Base-by-base conservation (phyloP, 768 basidiomycete species). In the Rhizopogon roseolus region DNA sequence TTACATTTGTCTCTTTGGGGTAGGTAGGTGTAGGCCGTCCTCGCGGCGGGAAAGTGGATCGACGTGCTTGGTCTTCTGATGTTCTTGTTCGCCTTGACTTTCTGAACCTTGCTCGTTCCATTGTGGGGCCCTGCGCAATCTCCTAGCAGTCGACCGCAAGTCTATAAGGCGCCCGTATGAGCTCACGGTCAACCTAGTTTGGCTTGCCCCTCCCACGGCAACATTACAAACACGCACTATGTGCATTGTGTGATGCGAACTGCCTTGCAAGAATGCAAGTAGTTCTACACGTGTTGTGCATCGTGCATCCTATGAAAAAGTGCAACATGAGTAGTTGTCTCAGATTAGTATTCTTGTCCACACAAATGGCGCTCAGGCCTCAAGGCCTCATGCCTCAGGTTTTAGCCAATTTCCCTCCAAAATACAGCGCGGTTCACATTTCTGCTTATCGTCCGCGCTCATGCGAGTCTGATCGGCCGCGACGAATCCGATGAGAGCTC, bases 1-100 rank as follows among this genome's bases (percentile, higher is more conserved):
- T 48, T 22, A 48, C 46, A 11, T 48, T 48, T 22, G 46, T 48
- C 46, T 48, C 46, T 48, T 36, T 48, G 34, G 46, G 46, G 32
- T 48, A 19, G 9, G 46, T 48, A 14, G 46, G 46, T 16, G 36
- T 48, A 48, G 46, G 46, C 34, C 34, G 46, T 36, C 3, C 46
- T 48, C 17, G 46, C 19, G 46, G 46, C 16, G 46, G 46, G 14
- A 36, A 19, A 36, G 46, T 22, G 14, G 19, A 32, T 25, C 46
- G 19, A 34, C 46, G 46, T 22, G 46, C 19, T 48, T 48, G 46
- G 22, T 48, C 46, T 16, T 48, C 46, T 14, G 34, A 14, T 22
- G 34, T 48, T 36, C 46, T 48, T 34, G 37, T 16, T 48, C 46
- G 46, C 10, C 46, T 48, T 48, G 46, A 25, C 37, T 22, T 48